Base-by-base conservation (phyloP, 495 filamentous ascomycete genomes). In the Coniosporium apollinis region DNA sequence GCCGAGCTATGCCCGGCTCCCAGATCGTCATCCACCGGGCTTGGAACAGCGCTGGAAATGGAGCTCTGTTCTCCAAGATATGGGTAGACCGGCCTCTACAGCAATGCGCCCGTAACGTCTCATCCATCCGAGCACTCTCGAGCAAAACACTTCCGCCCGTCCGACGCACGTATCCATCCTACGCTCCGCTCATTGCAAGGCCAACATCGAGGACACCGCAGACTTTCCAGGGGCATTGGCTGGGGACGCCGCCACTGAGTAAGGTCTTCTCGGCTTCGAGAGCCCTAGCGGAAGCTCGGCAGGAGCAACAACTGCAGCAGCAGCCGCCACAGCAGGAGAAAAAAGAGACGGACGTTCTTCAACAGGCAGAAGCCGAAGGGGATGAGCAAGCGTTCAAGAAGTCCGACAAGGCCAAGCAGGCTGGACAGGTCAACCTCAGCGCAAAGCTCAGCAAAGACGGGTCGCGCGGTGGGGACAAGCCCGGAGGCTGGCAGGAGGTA, bases 361-460 rank as follows among this genome's bases (percentile, higher is more conserved):
- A 43, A 8, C 60, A 62, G 35, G 51, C 57, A 29, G 47, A 55
- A 19, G 53, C 66, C 18, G 64, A 68, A 34, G 61, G 66, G n/a
- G 57, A 55, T 24, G 64, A 67, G n/a, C 49, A 66, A 43, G 73
- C 65, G 20, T 82, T 82, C 48, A 66, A 61, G 44, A 56, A 69
- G 17, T 73, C 75, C 0, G 85, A 87, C 55, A 83, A 79, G 55
- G 89, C 84, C 22, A 68, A 71, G 3, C 76, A 86, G 51, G 87
- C 84, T n/a, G 75, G 84, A 3, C 74, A 94, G 45, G 61, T 96
- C 29, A 92, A 97, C 53, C 65, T 96, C 44, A 75, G 78, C 30
- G 91, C 89, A 19, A 79, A 75, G 29, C 61, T 97, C 24, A 76
- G 73, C 22, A 93, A 84, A 49, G 83, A 91, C 29, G 76, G 79